Evolutionary conservation across 106 monocot genomes (phyloP).

Genomic region (Dioscorea zingiberensis): DNA sequence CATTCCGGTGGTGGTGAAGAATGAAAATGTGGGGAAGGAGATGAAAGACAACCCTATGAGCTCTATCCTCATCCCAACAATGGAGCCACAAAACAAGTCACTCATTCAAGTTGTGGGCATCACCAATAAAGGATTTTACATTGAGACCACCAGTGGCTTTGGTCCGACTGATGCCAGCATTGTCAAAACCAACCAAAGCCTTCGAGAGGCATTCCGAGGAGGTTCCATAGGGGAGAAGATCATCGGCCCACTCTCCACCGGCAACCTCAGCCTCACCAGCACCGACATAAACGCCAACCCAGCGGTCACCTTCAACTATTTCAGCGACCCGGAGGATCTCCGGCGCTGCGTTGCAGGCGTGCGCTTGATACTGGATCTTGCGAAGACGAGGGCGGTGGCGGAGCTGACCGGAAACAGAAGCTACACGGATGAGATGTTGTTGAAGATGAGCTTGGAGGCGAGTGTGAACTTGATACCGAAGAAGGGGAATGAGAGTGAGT

Average conservation of each 20-base stretch:
- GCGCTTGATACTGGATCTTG: slow-evolving; percentile 2
- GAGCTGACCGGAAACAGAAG: slow-evolving; percentile 8
- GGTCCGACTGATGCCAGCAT: neutral
- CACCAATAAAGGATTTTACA: slow-evolving; percentile 73
- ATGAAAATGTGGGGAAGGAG: slow-evolving; percentile 57
- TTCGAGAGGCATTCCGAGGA: neutral
- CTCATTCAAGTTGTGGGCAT: slow-evolving; percentile 89
- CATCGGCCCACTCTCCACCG: slow-evolving; percentile 21
- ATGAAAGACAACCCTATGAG: slow-evolving; percentile 95
- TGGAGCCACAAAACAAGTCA: slow-evolving; percentile 55
- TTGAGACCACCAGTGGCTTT: slow-evolving; percentile 90
- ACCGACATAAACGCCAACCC: slow-evolving; percentile 19
- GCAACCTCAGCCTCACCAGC: slow-evolving; percentile 14
- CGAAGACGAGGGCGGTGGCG: slow-evolving; percentile 12
- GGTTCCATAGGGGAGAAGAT: slow-evolving; percentile 18
- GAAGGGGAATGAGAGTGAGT: slow-evolving; percentile 14
- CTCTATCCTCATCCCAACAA: slow-evolving; percentile 73
- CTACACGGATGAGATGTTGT: slow-evolving; percentile 6
- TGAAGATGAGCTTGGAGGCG: slow-evolving; percentile 14
- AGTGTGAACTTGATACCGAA: slow-evolving; percentile 22
- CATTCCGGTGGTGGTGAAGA: slow-evolving; percentile 50
- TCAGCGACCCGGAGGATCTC: slow-evolving; percentile 13
- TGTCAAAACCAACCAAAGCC: too few species aligned
- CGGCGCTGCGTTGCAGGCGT: slow-evolving; percentile 24
- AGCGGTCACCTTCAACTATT: slow-evolving; percentile 19